phyloP scores from a whole-genome alignment of 2,329 filamentous ascomycete genomes.

The Westerdykella ornata region DNA sequence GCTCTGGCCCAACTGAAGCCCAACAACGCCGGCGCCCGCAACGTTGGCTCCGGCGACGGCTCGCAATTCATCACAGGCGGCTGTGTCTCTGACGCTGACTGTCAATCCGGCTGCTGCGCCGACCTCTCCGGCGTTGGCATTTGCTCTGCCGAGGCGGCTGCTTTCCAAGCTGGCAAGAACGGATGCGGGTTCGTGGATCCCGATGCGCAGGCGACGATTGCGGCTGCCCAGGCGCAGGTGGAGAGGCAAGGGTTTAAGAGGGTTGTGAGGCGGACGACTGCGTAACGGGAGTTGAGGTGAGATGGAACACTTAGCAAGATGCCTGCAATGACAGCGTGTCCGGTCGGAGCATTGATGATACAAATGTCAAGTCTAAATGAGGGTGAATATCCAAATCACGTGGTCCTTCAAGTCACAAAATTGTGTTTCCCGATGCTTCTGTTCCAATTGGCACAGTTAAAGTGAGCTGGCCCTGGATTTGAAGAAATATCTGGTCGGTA shows the following conservation, averaged over 20 bases:
- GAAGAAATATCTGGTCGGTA: too few species aligned
- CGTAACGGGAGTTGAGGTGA: too few species aligned
- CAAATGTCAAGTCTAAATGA: too few species aligned
- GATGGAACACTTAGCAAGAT: too few species aligned
- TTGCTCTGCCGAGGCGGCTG: slow-evolving; percentile 24
- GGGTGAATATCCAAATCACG: too few species aligned
- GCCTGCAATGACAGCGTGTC: too few species aligned
- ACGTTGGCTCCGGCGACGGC: slow-evolving; percentile 23
- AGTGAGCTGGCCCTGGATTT: too few species aligned
- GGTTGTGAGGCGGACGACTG: slow-evolving; percentile 8
- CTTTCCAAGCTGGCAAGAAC: slow-evolving; percentile 26
- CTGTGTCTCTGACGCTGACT: slow-evolving; percentile 25
- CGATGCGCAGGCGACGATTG: slow-evolving; percentile 22
- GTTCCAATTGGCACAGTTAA: too few species aligned
- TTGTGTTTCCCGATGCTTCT: too few species aligned
- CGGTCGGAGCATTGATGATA: too few species aligned
- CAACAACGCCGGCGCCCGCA: slow-evolving; percentile 23
- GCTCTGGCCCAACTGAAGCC: slow-evolving; percentile 16
- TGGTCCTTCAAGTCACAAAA: too few species aligned
- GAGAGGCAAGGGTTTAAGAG: slow-evolving; percentile 26
- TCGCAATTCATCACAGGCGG: slow-evolving; percentile 29
- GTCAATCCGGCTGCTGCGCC: slow-evolving; percentile 23
- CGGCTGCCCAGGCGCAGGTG: slow-evolving; percentile 26
- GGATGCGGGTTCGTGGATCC: slow-evolving; percentile 27
- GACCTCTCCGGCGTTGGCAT: slow-evolving; percentile 20